A percentile compares a stretch with the other conserved stretches of the same genome.
Conservation (phyloP, 495 filamentous ascomycete genomes). For the Hypoxylon fragiforme region DNA sequence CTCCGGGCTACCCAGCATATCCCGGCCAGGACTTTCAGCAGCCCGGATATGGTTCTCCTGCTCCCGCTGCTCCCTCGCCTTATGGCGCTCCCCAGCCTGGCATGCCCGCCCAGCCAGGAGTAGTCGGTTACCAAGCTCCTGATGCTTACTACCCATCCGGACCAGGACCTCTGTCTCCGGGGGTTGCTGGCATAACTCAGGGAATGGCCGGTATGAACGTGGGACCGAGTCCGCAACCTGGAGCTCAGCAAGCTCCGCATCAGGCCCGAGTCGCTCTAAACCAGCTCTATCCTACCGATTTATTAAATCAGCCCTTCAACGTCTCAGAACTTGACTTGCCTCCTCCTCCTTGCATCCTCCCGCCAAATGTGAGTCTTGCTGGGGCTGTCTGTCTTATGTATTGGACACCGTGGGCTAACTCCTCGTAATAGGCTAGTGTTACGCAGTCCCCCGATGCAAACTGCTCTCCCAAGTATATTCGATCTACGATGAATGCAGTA, state of each 20-base stretch:
- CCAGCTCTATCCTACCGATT: slow-evolving; percentile 87
- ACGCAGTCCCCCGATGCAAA: slow-evolving; percentile 92
- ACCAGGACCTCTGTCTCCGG: slow-evolving; percentile 52
- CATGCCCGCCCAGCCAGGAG: slow-evolving; percentile 41
- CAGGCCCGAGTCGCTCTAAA: slow-evolving; percentile 68
- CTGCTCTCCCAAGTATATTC: slow-evolving; percentile 91
- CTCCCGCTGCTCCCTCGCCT: slow-evolving; percentile 47
- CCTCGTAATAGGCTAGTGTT: slow-evolving; percentile 68
- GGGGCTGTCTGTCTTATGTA: neutral
- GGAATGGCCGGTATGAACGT: slow-evolving; percentile 83
- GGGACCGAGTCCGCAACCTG: slow-evolving; percentile 56
- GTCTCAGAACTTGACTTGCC: slow-evolving; percentile 89
- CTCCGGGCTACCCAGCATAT: slow-evolving; percentile 60
- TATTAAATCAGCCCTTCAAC: slow-evolving; percentile 90
- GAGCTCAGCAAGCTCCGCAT: slow-evolving; percentile 57
- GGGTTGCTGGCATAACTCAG: slow-evolving; percentile 75
- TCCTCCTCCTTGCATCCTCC: slow-evolving; percentile 87
- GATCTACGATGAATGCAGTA: slow-evolving; percentile 90
- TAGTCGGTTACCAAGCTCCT: slow-evolving; percentile 67
- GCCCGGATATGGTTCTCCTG: slow-evolving; percentile 53
- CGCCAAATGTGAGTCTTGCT: slow-evolving; percentile 74
- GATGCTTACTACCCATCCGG: slow-evolving; percentile 66
- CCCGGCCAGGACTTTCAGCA: slow-evolving; percentile 63
- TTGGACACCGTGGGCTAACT: slow-evolving; percentile 29
- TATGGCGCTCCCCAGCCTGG: slow-evolving; percentile 54